phyloP scores from a whole-genome alignment of 78 protist species.

The Planoprotostelium fungivorum region DNA sequence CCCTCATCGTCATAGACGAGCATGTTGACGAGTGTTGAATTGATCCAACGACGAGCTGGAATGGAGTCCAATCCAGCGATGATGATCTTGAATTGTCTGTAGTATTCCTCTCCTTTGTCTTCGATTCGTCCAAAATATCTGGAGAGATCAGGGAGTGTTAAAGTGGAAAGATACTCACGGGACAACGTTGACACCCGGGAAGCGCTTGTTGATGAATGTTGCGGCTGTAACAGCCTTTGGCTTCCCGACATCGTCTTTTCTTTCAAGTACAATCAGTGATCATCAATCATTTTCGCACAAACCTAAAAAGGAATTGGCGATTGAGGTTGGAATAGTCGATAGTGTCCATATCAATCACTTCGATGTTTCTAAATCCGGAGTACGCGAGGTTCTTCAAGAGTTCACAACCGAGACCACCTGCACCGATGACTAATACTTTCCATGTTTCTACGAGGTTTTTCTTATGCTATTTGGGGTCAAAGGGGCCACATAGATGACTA shows the following conservation, averaged over 20 bases:
- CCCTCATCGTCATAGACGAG: conserved; percentile 61
- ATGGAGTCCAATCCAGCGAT: conserved; percentile 97
- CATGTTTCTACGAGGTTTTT: conserved; percentile 32
- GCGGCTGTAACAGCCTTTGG: conserved; percentile 95
- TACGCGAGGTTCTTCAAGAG: conserved; percentile 91
- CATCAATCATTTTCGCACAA: background rate
- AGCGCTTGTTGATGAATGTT: conserved; percentile 81
- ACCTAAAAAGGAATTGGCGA: conserved; percentile 92
- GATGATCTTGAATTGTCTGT: conserved; percentile 84
- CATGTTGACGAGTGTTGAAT: conserved; percentile 70
- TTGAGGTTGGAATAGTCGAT: conserved; percentile 93
- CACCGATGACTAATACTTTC: conserved; percentile 90
- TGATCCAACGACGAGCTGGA: conserved; percentile 90
- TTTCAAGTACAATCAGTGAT: background rate
- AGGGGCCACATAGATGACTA: background rate
- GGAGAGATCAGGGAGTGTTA: background rate
- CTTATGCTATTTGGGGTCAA: background rate
- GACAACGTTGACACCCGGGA: conserved; percentile 79
- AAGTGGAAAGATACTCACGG: conserved; percentile 50
- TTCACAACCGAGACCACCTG: conserved; percentile 98
- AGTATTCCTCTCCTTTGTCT: conserved; percentile 75
- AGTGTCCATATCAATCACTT: conserved; percentile 95
- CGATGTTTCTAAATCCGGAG: conserved; percentile 85
- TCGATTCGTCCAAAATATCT: conserved; percentile 85
- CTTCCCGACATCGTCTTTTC: conserved; percentile 88